Base-by-base conservation (phyloP, 2,329 filamentous ascomycete species). In the Aspergillus fumigatus region DNA sequence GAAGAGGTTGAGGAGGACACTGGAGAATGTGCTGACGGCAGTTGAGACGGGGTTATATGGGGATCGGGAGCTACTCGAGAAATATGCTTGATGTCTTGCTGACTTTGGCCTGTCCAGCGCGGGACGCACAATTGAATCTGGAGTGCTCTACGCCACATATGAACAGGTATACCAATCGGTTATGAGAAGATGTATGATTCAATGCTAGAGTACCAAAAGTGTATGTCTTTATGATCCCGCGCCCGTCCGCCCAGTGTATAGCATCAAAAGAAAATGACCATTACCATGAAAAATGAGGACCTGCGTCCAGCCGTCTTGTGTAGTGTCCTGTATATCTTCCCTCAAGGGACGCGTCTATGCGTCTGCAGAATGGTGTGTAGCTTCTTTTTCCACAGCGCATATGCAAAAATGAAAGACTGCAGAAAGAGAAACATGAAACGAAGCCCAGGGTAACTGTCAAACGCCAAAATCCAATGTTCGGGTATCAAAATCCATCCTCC, bases 1-100 rank as follows among this genome's bases (percentile, higher is more conserved):
- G 68, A 73, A 67, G 63, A 66, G 60, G 51, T 64, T 77, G 60
- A 68, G 75, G 55, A 70, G 65, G 52, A 68, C 67, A 56, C 62
- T 80, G 57, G 78, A 80, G 59, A 67, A 63, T 45, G 73, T 80
- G 41, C 66, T 79, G 52, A 72, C 69, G 51, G 73, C 70, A 52
- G 70, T 77, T 49, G 70, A 74, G 52, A 67, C 66, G 51, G 73
- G 73, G 9, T 62, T 71, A 53, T 70, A 73, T 65, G 67, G 69
- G n/a, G 59, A 65, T 52, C 38, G 60, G 43, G 57, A 62, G 25
- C 5, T 48, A 11, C 6, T 38, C 23, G 25, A 53, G 25, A 27
- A 19, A 25, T 47, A 45, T 47, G 17, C 43, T 11, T 47, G 43
- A 38, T 38, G 5, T 6, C 29, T 17, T 17, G 14, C 32, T 35